Evolutionary conservation across 2,329 filamentous ascomycete species (phyloP), one percentile per base, ranked within the genome.

Genomic region (Xylaria sp.): DNA sequence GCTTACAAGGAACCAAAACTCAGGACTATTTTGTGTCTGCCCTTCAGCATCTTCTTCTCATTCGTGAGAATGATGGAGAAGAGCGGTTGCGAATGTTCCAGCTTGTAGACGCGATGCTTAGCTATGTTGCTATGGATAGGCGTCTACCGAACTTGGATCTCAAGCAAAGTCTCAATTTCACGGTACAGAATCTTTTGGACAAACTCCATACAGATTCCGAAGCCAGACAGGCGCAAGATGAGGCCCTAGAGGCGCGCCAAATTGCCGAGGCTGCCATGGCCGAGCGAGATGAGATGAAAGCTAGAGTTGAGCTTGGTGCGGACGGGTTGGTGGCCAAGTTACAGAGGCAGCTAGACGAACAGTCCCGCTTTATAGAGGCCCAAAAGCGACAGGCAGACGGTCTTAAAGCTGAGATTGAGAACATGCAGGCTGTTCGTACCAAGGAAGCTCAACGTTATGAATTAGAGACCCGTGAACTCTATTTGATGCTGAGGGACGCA

Each of bases 91-190:
- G 94, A 58, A 96, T 98, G 91, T 99, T 98, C 82, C 96, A 98
- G 83, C 89, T 99, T 33, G 94, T 98, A 33, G 96, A 99, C 81
- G 91, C 93, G n/a, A 98, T 98, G 94, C 89, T 99, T 73, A 97
- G 94, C 81, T 98, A 98, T 81, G 95, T 99, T 71, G 95, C 95
- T 75, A 99, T 99, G 95, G 96, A 99, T 81, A 89, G 96, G 78
- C 89, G 96, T 72, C 82, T 98, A 72, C 96, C 96, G 48, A 95
- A 99, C 81, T 95, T 98, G 90, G 96, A 99, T 80, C 88, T 99
- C 68, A 98, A 98, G 84, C 95, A 98, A 80, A 97, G 94, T 78
- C 88, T 99, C 73, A 98, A 97, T 80, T 98, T 98, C 77, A 98
- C 95, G 0, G 96, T 99, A 10, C 96, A 98, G 82, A 97, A 90